Evolutionary conservation across 768 basidiomycete genomes (phyloP), one percentile per base, ranked within the genome.

Genomic region (Candolleomyces aberdarensis): DNA sequence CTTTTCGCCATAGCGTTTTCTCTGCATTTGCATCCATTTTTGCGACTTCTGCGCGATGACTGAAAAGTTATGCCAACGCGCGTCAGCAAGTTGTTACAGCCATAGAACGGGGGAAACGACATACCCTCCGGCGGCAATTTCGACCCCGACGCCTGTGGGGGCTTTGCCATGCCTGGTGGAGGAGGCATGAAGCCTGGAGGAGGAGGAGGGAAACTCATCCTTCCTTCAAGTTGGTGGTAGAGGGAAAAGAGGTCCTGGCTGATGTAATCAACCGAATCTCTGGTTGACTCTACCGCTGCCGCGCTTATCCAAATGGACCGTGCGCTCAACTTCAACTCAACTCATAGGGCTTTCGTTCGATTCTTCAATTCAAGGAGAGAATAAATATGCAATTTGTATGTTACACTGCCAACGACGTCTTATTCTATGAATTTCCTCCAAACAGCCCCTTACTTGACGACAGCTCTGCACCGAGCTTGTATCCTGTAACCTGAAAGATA

Each of bases 1-100:
- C 80, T 92, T 95, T 78, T 91, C 92, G 58, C 94, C 94, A 65
- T 94, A 97, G 62, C 94, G 83, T 75, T 89, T 94, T 76, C 82
- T 88, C 78, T 96, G 94, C 88, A 94, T 91, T 68, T 92, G 89
- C 58, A 91, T 79, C 94, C 94, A 98, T 81, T 98, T 98, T 78
- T 94, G 88, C 41, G 92, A 88, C 79, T 98, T 99, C 75, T 91
- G 88, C 40, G 88, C 86, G 67, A 98, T 83, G 63, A 89, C 85
- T 80, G 62, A 54, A 51, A 48, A 67, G 63, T 66, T 60, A 66
- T 55, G 64, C 56, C 51, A 64, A 66, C 15, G 48, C 60, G 67
- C 64, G 64, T 64, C 59, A 60, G 52, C 56, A 61, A 60, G 47
- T 20, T 39, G 40, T 39, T 50, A n/a, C 20, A 31, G 15, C 14